phyloP scores from a whole-genome alignment of 257 asterid species.

The Mentha longifolia region DNA sequence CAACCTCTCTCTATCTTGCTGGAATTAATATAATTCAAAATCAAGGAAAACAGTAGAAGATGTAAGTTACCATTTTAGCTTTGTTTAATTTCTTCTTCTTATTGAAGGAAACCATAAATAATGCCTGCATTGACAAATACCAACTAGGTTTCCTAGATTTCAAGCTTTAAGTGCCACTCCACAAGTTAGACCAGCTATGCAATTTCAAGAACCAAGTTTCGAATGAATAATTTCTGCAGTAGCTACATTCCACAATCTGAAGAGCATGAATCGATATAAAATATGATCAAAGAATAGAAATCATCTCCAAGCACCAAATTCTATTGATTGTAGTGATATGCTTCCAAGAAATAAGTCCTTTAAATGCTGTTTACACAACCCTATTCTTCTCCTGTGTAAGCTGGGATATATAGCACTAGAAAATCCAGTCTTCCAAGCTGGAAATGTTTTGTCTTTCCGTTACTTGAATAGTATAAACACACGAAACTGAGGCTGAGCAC shows the following conservation, averaged over 20 bases:
- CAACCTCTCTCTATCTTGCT: too few species aligned
- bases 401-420: slow-evolving; percentile 77
- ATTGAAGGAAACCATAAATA: not conserved
- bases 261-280: not conserved
- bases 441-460: slow-evolving; percentile 93
- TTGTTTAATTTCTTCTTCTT: not conserved
- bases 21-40: too few species aligned
- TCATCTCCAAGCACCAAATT: slow-evolving; percentile 67
- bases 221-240: slow-evolving; percentile 4
- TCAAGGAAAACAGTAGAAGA: too few species aligned
- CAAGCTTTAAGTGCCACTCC: slow-evolving; percentile 8
- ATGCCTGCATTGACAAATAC: slow-evolving; percentile 1
- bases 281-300: slow-evolving; percentile 13
- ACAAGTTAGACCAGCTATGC: not conserved
- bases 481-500: slow-evolving; percentile 57
- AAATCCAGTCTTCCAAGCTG: slow-evolving; percentile 96
- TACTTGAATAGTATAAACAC: slow-evolving; percentile 76
- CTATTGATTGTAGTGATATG: slow-evolving; percentile 59
- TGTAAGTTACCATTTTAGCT: too few species aligned
- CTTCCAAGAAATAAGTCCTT: slow-evolving; percentile 74
- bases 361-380: slow-evolving; percentile 76
- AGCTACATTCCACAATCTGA: slow-evolving; percentile 10
- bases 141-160: not conserved
- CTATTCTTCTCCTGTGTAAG: slow-evolving; percentile 69
- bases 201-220: not conserved